Evolutionary conservation across 2,329 filamentous ascomycete species (phyloP), one percentile per base, ranked within the genome.

Genomic region (Fusarium sp.): DNA sequence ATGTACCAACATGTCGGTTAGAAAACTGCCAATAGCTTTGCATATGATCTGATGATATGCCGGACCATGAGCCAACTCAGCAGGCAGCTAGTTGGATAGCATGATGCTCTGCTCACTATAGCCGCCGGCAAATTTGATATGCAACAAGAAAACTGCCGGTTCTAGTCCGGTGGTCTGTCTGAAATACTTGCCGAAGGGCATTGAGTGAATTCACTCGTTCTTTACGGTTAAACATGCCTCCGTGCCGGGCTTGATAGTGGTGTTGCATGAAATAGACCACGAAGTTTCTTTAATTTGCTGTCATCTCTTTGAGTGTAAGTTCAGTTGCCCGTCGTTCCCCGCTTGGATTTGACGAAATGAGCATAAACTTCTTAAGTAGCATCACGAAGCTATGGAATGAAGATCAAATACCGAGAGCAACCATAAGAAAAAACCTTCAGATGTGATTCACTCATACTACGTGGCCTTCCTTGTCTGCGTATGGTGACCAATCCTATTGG

Each of bases 21-120:
- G 11, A 18, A 21, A 25, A 29, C 35, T 53, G 35, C 47, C 31
- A 43, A 40, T 27, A n/a, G 13, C 47, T 50, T 45, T 4, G 7
- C 23, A 39, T 27, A 67, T 70, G 66, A 55, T 70, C 66, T 70
- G 66, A 69, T 40, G 48, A 58, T 58, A 20, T 3, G 11, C 23
- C 8, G 17, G 14, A 18, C 29, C 18, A 40, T 36, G 18, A 41
- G 21, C 21, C 21, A 23, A 23, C 15, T 9, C 15, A 18, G 40
- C 7, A 29, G 20, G 46, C 21, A 29, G 37, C n/a, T 10, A 33
- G 15, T 40, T 59, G 10, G n/a, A n/a, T 45, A 49, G 50, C 58
- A 50, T 64, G 58, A 51, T 53, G 11, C 36, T 53, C 42, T 53
- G 11, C 36, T 53, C 42, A 43, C 45, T 37, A 54, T 47, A 63